phyloP scores from a whole-genome alignment of 169 alveolate species.

The Babesia bigemina region DNA sequence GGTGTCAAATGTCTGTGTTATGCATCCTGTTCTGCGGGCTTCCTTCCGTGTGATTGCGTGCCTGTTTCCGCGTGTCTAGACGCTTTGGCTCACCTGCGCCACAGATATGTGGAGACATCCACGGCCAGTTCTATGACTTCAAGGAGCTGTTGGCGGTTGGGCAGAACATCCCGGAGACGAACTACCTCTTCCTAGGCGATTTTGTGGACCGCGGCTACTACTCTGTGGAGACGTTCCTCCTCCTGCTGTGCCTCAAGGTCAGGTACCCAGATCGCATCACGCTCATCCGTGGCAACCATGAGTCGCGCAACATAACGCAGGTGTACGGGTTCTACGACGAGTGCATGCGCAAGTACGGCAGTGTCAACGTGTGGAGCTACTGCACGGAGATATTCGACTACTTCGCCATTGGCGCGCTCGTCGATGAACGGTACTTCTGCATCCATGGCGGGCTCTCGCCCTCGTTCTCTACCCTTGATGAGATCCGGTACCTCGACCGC shows the following conservation, averaged over 20 bases:
- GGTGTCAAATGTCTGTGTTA: too few species aligned
- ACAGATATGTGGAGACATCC: slow-evolving; percentile 95
- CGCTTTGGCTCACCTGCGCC: neutral
- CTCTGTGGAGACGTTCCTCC: slow-evolving; percentile 98
- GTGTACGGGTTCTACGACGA: slow-evolving; percentile 99
- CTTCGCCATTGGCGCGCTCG: slow-evolving; percentile 94
- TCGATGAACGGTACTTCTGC: slow-evolving; percentile 95
- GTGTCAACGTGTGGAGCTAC: slow-evolving; percentile 97
- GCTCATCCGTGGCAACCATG: slow-evolving; percentile 98
- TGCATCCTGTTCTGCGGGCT: too few species aligned
- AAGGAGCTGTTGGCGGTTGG: slow-evolving; percentile 91
- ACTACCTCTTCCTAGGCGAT: slow-evolving; percentile 98
- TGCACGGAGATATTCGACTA: slow-evolving; percentile 98
- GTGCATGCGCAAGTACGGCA: slow-evolving; percentile 97
- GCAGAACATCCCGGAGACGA: slow-evolving; percentile 85
- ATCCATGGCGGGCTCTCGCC: slow-evolving; percentile 99
- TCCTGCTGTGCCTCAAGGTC: slow-evolving; percentile 94
- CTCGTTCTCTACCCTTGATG: slow-evolving; percentile 90
- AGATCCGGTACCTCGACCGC: slow-evolving; percentile 92
- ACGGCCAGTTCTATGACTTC: slow-evolving; percentile 95
- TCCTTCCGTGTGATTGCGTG: too few species aligned
- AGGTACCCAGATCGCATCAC: slow-evolving; percentile 96
- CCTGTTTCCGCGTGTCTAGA: too few species aligned
- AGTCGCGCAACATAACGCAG: slow-evolving; percentile 96
- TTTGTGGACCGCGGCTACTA: slow-evolving; percentile 99